A percentile compares a stretch with the other conserved stretches of the same genome.
phyloP scores from a whole-genome alignment of 805 yeast genomes.

The Candida montana region DNA sequence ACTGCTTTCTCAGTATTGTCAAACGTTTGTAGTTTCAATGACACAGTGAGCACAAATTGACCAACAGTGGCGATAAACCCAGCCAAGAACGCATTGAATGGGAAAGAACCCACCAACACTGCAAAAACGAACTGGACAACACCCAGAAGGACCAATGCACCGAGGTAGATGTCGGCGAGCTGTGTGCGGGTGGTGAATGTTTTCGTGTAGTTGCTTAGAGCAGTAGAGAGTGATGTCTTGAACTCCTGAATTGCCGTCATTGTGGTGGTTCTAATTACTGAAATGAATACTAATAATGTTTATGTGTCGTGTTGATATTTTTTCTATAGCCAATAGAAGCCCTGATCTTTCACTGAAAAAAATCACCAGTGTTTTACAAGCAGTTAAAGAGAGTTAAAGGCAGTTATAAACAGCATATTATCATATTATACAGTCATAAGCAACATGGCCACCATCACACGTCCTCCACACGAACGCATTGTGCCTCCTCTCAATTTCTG shows the following conservation, averaged over 20 bases:
- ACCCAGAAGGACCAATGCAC: conserved; percentile 70
- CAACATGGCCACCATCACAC: too few relatives aligned
- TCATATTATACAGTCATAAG: too few relatives aligned
- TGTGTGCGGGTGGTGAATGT: conserved; percentile 41
- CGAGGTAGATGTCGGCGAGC: conserved; percentile 74
- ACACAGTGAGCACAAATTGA: conserved; percentile 85
- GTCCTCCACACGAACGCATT: conserved; percentile 55
- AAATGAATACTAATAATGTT: too few relatives aligned
- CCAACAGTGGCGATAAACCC: conserved; percentile 93
- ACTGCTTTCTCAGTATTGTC: conserved; percentile 30
- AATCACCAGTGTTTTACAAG: too few relatives aligned
- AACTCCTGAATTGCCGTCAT: conserved; percentile 18
- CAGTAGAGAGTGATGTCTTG: conserved; percentile 24
- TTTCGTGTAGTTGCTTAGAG: conserved; percentile 28
- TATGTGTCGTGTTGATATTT: too few relatives aligned
- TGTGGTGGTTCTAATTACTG: too few relatives aligned
- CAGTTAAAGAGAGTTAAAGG: too few relatives aligned
- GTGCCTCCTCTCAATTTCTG: conserved; percentile 95
- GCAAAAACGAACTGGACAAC: conserved; percentile 75
- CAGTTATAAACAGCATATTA: too few relatives aligned
- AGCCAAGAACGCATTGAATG: conserved; percentile 94
- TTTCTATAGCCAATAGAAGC: too few relatives aligned
- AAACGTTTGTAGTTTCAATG: conserved; percentile 69
- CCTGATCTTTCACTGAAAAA: too few relatives aligned
- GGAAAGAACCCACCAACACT: conserved; percentile 77